Evolutionary conservation across 140 eudicot species (phyloP), one percentile per base, ranked within the genome.

Genomic region (Oenanthe javanica): DNA sequence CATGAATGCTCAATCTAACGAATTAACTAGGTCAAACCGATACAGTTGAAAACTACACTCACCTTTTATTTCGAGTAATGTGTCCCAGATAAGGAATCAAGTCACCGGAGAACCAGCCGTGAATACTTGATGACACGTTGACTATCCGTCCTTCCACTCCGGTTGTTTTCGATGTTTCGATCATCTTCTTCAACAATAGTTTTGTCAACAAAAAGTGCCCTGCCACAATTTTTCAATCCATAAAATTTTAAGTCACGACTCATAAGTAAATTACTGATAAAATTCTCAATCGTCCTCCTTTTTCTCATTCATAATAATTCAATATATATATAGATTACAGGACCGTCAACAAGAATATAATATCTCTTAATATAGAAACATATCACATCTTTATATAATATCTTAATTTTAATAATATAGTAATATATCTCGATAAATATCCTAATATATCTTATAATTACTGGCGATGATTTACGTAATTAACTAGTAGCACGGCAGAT

Each of bases 171-270:
- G 98, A 97, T 18, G 98, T 91, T 9, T 83, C 89, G 19, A 87
- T 81, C 96, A 96, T 96, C 83, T 85, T 93, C 79, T 88, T 85
- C 78, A 96, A 27, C 88, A 96, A 71, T 79, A 96, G 77, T 79
- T 96, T 93, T 76, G 99, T 91, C 79, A 96, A 82, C 88, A 90
- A 81, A 84, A 91, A 96, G 84, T 96, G 99, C 70, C 99, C 98
- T 93, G 87, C 59, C 69, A n/a, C 36, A 19, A 9, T 23, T 70
- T 69, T 36, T 36, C 4, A 13, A 1, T 52, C 59, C 2, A 16
- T 6, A 52, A 16, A 52, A 52, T 52, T 52, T 42, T 42, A 42
- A 52, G 2, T 15, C 1, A 4, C 31, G 31, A 31, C 31, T 31
- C 31, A 31, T 31, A 31, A 31, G 31, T 31, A 31, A 31, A 31